A percentile compares a stretch with the other conserved stretches of the same genome.
phyloP scores from a whole-genome alignment of 148 eudicot species.

The Limonium bicolor region DNA sequence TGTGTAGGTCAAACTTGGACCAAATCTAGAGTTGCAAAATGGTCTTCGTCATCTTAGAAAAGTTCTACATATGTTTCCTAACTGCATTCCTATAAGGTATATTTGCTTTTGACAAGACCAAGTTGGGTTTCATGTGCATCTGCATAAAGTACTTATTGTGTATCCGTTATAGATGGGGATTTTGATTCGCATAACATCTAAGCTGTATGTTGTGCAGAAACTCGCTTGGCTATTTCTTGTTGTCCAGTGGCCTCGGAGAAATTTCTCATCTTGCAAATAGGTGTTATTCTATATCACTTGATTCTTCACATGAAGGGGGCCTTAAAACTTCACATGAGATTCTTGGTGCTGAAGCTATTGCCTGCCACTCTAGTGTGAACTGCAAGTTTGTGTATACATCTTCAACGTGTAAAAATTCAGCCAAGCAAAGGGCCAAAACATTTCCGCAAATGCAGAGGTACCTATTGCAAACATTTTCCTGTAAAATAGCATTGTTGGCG shows the following conservation, averaged over 20 bases:
- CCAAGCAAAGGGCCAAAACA: constrained; percentile 13
- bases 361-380: constrained; percentile 40
- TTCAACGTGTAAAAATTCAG: constrained; percentile 42
- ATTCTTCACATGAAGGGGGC: constrained; percentile 30
- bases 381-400: constrained; percentile 18
- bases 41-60: constrained; percentile 68
- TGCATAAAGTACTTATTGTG: too few species aligned
- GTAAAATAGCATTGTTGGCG: too few species aligned
- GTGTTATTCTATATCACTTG: constrained; percentile 28
- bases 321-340: constrained; percentile 52
- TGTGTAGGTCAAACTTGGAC: constrained; percentile 51
- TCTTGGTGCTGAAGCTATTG: constrained; percentile 63
- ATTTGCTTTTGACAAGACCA: background rate
- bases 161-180: too few species aligned
- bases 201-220: constrained; percentile 32
- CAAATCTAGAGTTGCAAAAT: constrained; percentile 41
- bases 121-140: too few species aligned
- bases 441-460: constrained; percentile 59
- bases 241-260: constrained; percentile 42
- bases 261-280: constrained; percentile 34
- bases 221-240: constrained; percentile 59
- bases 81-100: constrained; percentile 51
- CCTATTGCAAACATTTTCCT: too few species aligned
- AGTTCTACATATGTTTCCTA: constrained; percentile 73
- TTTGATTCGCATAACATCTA: background rate